Base-by-base conservation (phyloP, 1,139 yeast genomes). In the Candida tunisiensis region DNA sequence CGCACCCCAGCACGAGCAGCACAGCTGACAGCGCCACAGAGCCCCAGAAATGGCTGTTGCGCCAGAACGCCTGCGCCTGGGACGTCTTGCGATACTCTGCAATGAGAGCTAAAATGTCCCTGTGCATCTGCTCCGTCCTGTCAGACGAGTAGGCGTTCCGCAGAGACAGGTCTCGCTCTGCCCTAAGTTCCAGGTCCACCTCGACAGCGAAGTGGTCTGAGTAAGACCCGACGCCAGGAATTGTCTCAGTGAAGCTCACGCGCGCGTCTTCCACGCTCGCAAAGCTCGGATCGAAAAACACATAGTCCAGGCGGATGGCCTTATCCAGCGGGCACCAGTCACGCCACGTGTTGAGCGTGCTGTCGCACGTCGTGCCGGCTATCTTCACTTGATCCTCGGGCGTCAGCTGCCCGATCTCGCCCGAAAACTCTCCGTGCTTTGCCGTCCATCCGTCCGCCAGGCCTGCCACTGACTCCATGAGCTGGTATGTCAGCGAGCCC, bases 161-260 rank as follows among this genome's bases (percentile, higher is more conserved):
- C 7, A 11, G 10, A n/a, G 20, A 9, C 16, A 9, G 14, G n/a
- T 15, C 9, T 8, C 23, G 10, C 21, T 14, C 16, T 13, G 16
- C 21, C 5, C n/a, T 13, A 6, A 40, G 22, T 8, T 27, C 24
- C 29, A 38, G 37, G 11, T 34, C 25, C 12, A 80, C 73, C 18
- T 69, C 57, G 42, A 83, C 78, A 0, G 88, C 99, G 60, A 91
- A 88, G 56, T 88, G 98, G 47, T 88, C 99, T 0, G 94, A 82
- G 38, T 68, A 74, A 4, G 93, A 77, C 6, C 79, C 74, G 9
- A 68, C 52, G 1, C 56, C 55, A 0, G 78, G 74, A 8, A 80
- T 55, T 13, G 48, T 44, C 26, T 80, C 93, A 0, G 82, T 72
- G 45, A 85, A 83, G 19, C 63, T 62, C 2, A 83, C 94, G 8